Evolutionary conservation across 1,139 yeast genomes (phyloP).

Genomic region (Nadsonia starkeyi-henricii): DNA sequence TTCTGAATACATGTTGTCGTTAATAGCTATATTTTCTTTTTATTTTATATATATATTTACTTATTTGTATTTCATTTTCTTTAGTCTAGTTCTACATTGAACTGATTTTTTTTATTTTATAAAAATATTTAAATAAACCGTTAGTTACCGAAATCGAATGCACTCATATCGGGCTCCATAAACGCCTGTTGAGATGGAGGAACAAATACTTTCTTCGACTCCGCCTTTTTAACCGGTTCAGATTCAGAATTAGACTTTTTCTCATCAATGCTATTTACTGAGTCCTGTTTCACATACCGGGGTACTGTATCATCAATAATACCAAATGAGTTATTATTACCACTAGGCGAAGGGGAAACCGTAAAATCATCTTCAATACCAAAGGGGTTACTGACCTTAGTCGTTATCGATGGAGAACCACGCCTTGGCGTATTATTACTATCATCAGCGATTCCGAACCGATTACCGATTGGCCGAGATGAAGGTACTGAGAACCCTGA

Average conservation of each 20-base stretch:
- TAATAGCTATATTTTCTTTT: too few species aligned
- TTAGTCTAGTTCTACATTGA: too few species aligned
- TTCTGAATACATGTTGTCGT: too few species aligned
- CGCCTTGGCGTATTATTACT: too few species aligned
- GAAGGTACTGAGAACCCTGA: constrained; percentile 1
- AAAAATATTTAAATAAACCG: too few species aligned
- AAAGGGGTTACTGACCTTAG: constrained; percentile 3
- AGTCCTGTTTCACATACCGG: not conserved
- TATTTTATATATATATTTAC: too few species aligned
- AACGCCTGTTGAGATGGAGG: constrained; percentile 44
- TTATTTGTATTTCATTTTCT: not conserved
- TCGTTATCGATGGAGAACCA: not conserved
- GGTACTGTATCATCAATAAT: constrained; percentile 2
- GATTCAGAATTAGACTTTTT: not conserved
- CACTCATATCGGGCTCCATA: constrained; percentile 71
- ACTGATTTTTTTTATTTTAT: not conserved
- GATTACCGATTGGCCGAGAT: not conserved
- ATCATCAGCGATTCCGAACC: constrained; percentile 1
- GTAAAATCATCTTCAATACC: constrained; percentile 6
- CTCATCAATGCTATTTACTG: not conserved
- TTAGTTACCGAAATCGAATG: constrained; percentile 49
- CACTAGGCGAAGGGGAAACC: constrained; percentile 2
- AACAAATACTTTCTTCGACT: constrained; percentile 10
- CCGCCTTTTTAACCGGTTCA: constrained; percentile 4
- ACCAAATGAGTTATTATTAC: constrained; percentile 3